These are phyloP conservation scores for Termitomyces sp. DNA, from an alignment of 768 basidiomycete genomes.

Conservation along the genomic window DNA sequence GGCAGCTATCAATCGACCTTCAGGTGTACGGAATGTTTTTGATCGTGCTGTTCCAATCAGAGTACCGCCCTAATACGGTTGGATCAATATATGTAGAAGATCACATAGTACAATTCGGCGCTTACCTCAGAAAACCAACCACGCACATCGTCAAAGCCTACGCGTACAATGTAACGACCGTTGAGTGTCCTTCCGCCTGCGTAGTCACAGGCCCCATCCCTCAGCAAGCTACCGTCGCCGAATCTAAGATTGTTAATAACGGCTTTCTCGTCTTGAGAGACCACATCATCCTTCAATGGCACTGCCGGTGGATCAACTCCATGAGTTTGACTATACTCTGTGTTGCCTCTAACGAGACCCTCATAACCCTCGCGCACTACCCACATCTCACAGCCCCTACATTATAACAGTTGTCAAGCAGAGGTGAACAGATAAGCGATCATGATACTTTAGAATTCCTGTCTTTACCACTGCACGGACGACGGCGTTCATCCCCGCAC, in stretches of 20 bases:
- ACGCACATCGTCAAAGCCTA: conserved; percentile 97
- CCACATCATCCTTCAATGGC: conserved; percentile 2
- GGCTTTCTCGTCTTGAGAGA: conserved; percentile 7
- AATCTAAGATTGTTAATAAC: conserved; percentile 76
- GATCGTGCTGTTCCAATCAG: conserved; percentile 93
- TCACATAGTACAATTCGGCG: background rate
- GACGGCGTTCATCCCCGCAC: conserved; percentile 95
- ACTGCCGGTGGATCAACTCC: conserved; percentile 8
- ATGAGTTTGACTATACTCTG: conserved; percentile 24
- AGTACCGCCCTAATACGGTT: conserved; percentile 70
- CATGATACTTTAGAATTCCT: conserved; percentile 75
- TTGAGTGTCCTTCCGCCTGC: conserved; percentile 69
- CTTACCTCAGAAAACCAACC: conserved; percentile 89
- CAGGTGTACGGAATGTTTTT: conserved; percentile 73
- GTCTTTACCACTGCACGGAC: conserved; percentile 92
- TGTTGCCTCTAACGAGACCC: conserved; percentile 93
- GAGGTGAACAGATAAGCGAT: background rate
- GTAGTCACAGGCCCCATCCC: conserved; percentile 79
- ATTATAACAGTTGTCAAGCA: background rate
- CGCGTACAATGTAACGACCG: conserved; percentile 88
- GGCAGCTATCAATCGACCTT: conserved; percentile 87
- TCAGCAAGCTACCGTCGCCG: conserved; percentile 72
- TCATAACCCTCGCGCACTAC: conserved; percentile 98
- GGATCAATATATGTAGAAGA: background rate
- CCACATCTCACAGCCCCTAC: conserved; percentile 92